Conservation (phyloP, 192 early-diverging fungal species). For the Mortierella claussenii region DNA sequence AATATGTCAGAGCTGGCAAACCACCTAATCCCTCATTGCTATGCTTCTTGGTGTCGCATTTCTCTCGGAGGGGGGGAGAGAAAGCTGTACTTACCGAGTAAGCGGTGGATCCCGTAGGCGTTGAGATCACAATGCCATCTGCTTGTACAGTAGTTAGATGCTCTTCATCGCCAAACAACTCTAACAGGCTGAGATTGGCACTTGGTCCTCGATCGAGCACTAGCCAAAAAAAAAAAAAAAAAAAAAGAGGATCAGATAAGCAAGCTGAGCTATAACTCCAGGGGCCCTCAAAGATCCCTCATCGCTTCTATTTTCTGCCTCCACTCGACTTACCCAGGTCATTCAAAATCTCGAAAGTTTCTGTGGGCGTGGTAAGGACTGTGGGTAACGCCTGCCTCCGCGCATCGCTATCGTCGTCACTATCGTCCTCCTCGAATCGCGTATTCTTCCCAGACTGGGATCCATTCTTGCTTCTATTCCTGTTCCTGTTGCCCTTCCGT, state of each 20-base stretch:
- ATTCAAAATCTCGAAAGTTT: conserved; percentile 93
- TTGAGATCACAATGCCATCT: conserved; percentile 93
- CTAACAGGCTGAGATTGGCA: conserved; percentile 88
- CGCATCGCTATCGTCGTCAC: conserved; percentile 43
- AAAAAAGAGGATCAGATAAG: background rate
- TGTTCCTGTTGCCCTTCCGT: conserved; percentile 47
- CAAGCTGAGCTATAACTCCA: background rate
- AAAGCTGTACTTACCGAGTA: conserved; percentile 86
- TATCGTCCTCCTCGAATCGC: conserved; percentile 14
- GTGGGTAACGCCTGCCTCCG: conserved; percentile 59
- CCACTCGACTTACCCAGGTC: conserved; percentile 71
- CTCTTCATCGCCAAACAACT: conserved; percentile 86
- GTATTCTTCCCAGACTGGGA: conserved; percentile 3
- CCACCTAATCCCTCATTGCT: too few species aligned
- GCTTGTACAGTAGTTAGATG: conserved; percentile 97
- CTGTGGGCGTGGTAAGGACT: conserved; percentile 68
- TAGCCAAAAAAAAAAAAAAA: too few species aligned
- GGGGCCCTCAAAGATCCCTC: too few species aligned
- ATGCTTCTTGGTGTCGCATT: too few species aligned
- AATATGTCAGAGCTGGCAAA: too few species aligned
- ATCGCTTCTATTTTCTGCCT: too few species aligned
- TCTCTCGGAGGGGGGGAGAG: too few species aligned
- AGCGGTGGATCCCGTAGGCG: conserved; percentile 93
- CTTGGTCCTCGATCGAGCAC: conserved; percentile 95
- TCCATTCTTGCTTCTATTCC: conserved; percentile 18